Evolutionary conservation across 305 asterid genomes (phyloP).

Genomic region (Lippia alba): DNA sequence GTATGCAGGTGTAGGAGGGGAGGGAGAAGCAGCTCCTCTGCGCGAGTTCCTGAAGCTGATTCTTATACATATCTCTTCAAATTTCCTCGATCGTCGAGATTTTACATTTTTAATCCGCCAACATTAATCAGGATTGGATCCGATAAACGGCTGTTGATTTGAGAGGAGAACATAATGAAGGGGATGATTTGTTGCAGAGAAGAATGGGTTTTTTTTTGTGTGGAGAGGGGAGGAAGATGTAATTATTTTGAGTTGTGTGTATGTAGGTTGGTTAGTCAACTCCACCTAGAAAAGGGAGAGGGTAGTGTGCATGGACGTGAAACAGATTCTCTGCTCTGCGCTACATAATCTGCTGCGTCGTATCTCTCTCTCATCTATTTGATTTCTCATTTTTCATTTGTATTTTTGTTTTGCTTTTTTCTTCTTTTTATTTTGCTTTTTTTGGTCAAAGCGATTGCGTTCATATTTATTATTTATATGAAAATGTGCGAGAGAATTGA

Average conservation of each 20-base stretch:
- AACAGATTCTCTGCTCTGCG: conserved; percentile 46
- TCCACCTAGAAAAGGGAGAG: neutral
- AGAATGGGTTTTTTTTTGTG: neutral
- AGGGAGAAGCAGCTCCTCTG: conserved; percentile 53
- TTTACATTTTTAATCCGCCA: neutral
- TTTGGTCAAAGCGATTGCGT: no score
- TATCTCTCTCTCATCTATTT: conserved; percentile 23
- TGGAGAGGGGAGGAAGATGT: neutral
- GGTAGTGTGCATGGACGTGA: conserved; percentile 26
- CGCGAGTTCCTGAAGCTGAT: conserved; percentile 50
- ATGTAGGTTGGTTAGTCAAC: conserved; percentile 30
- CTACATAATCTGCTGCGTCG: neutral
- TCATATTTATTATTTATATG: no score
- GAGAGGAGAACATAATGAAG: neutral
- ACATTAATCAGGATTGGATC: neutral
- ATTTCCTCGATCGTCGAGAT: conserved; percentile 1
- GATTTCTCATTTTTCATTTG: conserved; percentile 31
- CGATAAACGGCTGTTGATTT: conserved; percentile 11
- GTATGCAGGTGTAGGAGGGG: conserved; percentile 41
- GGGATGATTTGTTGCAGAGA: conserved; percentile 9
- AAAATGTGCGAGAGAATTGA: no score
- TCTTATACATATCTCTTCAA: conserved; percentile 41
- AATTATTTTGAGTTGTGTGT: neutral
- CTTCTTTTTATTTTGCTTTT: neutral
- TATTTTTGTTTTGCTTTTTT: conserved; percentile 7